Evolutionary conservation across 306 rosid species (phyloP), one percentile per base, ranked within the genome.

Genomic region (Rubus idaeus): DNA sequence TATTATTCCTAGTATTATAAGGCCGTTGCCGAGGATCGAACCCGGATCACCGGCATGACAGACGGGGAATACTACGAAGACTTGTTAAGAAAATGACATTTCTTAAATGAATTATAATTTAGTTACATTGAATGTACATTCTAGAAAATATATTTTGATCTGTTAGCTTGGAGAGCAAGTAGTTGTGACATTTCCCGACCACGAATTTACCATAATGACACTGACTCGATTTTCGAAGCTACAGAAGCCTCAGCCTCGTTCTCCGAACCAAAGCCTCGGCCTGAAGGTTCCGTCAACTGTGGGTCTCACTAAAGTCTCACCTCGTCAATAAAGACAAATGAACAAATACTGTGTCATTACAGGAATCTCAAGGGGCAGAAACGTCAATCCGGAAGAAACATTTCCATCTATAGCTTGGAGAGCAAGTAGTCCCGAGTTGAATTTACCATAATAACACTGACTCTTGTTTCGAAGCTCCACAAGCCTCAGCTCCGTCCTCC

Each of bases 1-100:
- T 23, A 23, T 23, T 23, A 23, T 23, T 23, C 26, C 35, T 30
- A 30, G 35, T 2, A 30, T 30, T 1, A 30, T 30, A 30, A 30
- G 35, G 82, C 82, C 86, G 84, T 73, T 82, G 84, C 84, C 80
- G 80, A 82, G 86, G 84, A 85, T 82, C 79, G 81, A 85, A 79
- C 88, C 86, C 79, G 80, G 80, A 84, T 82, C 82, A 85, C 82
- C 80, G 73, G 78, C 49, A 86, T 82, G 84, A 85, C 86, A 82
- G 78, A 78, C 80, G 78, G 79, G 79, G 79, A 82, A 86, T 86
- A 79, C 82, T 85, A 82, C 84, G 77, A 79, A 82, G 86, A 79
- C 82, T 0, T 12, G 57, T 5, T 42, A 8, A 42, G 0, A 0
- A 42, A 42, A 42, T 42, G 4, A 8, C 8, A 5, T 42, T 42